A percentile compares a stretch with the other conserved stretches of the same genome.
These are phyloP conservation scores for Paecilomyces variotii DNA, from an alignment of 2,329 filamentous ascomycete species.

Conservation along the genomic window DNA sequence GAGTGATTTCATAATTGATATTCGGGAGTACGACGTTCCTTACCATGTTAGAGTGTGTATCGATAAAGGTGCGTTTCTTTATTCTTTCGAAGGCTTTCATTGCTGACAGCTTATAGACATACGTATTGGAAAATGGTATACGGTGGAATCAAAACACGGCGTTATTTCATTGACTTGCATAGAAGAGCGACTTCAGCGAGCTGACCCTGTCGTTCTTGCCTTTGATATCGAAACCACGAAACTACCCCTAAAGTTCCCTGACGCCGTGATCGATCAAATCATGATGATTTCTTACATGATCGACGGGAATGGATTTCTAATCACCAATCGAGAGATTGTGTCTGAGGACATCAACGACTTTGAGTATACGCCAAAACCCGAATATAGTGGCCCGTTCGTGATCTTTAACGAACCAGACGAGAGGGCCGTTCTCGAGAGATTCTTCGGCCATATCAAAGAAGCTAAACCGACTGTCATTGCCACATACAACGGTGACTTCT, in stretches of 20 bases:
- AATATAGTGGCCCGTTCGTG: slow-evolving; percentile 91
- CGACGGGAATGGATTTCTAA: slow-evolving; percentile 92
- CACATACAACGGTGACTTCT: slow-evolving; percentile 99
- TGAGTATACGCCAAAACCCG: slow-evolving; percentile 94
- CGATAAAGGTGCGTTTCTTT: slow-evolving; percentile 59
- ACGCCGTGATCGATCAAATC: slow-evolving; percentile 87
- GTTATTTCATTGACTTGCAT: slow-evolving; percentile 74
- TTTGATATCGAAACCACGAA: slow-evolving; percentile 99
- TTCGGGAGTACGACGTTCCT: slow-evolving; percentile 97
- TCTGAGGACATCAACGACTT: slow-evolving; percentile 97
- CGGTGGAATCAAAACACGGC: slow-evolving; percentile 88
- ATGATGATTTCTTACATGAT: slow-evolving; percentile 99
- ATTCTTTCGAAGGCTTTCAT: neutral
- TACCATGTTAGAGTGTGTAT: slow-evolving; percentile 99
- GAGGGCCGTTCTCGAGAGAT: slow-evolving; percentile 76
- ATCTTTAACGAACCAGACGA: slow-evolving; percentile 98
- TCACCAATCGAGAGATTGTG: slow-evolving; percentile 95
- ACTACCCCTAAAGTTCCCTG: slow-evolving; percentile 90
- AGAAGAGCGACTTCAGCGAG: slow-evolving; percentile 78
- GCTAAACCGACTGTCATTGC: slow-evolving; percentile 92
- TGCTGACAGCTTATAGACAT: slow-evolving; percentile 57
- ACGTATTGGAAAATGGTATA: slow-evolving; percentile 94
- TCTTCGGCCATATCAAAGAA: slow-evolving; percentile 93
- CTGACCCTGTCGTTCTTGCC: slow-evolving; percentile 97
- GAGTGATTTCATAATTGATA: slow-evolving; percentile 96